phyloP scores from a whole-genome alignment of 73 alveolate species.

The Tetrahymena borealis region DNA sequence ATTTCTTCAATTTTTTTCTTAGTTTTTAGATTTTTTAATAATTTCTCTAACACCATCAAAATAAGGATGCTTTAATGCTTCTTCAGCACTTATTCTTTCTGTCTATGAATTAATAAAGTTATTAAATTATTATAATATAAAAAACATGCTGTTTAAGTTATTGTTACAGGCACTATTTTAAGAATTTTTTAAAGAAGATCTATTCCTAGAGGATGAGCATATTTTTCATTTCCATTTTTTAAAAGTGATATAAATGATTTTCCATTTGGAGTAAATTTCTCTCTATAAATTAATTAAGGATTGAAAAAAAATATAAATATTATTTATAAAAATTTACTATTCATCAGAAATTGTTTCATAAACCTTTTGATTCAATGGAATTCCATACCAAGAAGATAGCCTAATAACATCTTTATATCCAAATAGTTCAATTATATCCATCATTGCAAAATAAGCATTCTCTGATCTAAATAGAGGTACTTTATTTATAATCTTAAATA shows the following conservation, averaged over 20 bases:
- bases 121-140: neutral
- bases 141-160: too few species aligned
- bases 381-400: neutral
- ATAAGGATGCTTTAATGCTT: constrained; percentile 62
- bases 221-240: too few species aligned
- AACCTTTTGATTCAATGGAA: neutral
- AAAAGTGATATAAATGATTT: too few species aligned
- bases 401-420: neutral
- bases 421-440: neutral
- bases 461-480: neutral
- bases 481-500: neutral
- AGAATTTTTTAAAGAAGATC: too few species aligned
- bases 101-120: neutral
- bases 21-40: neutral
- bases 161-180: neutral
- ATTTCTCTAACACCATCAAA: constrained; percentile 1
- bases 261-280: too few species aligned
- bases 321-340: too few species aligned
- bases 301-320: too few species aligned
- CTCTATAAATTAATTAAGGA: too few species aligned
- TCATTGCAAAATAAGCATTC: neutral
- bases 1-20: neutral
- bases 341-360: neutral
- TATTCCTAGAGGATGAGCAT: too few species aligned
- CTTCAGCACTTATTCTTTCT: constrained; percentile 57